Evolutionary conservation across 371 early-diverging fungal species (phyloP), one percentile per base, ranked within the genome.

Genomic region (Chytridium lagenaria): DNA sequence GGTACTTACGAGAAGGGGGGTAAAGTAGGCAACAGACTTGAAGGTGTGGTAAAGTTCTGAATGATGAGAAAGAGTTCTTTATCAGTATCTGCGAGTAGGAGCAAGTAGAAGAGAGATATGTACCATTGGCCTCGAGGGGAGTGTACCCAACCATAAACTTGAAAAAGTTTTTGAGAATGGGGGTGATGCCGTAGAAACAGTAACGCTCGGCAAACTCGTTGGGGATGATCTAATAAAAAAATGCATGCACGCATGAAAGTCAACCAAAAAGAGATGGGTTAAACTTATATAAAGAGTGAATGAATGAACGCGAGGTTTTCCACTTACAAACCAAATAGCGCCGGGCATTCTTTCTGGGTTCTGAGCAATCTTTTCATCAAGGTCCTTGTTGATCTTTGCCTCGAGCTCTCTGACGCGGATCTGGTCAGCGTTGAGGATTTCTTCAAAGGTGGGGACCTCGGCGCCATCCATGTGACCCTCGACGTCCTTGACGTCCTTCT

Each of bases 1-100:
- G 44, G 19, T 44, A 44, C 44, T 44, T 19, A 44, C 90, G 28
- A 89, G 52, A 40, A 93, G 76, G 22, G 92, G 90, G 79, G 84
- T 85, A 74, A 90, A 79, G 79, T 90, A 91, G 26, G 70, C 71
- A 22, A 75, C 19, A 16, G 61, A 38, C 50, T 71, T 59, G 51
- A 67, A 67, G n/a, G 57, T 30, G 65, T 63, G 66, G 33, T 65
- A 50, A 30, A 72, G 19, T 50, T 50, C 66, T 23, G 44, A 2
- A 51, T 37, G 52, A 7, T 31, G 30, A 26, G 30, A 55, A 55
- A 55, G 30, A 55, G 30, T 23, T 23, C 10, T 16, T 10, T 26
- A 23, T 16, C 10, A 10, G 16, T 55, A 55, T 23, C 26, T 23
- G 55, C 55, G 26, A 5, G 44, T 19, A 44, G 44, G 44, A n/a